A percentile compares a stretch with the other conserved stretches of the same genome.
Evolutionary conservation across 306 rosid species (phyloP).

Genomic region (Cucumis cinereus): DNA sequence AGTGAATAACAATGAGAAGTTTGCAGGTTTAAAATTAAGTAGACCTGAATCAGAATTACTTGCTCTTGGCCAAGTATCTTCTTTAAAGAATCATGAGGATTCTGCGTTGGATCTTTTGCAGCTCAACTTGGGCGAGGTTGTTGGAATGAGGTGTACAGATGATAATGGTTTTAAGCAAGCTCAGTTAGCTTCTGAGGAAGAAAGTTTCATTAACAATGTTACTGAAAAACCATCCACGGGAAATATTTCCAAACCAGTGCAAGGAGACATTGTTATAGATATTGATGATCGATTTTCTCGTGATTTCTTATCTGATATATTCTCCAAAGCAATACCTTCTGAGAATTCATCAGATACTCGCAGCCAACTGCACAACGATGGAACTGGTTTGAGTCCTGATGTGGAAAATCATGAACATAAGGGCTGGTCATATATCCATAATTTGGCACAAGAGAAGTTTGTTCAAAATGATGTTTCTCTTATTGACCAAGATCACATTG

Average conservation of each 20-base stretch:
- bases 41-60: slow-evolving; percentile 23
- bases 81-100: slow-evolving; percentile 30
- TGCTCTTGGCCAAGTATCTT: slow-evolving; percentile 20
- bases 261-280: slow-evolving; percentile 65
- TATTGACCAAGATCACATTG: slow-evolving; percentile 64
- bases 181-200: slow-evolving; percentile 24
- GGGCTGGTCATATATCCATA: slow-evolving; percentile 78
- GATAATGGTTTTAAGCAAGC: slow-evolving; percentile 16
- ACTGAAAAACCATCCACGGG: slow-evolving; percentile 26
- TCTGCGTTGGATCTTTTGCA: slow-evolving; percentile 26
- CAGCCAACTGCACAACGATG: slow-evolving; percentile 56
- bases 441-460: slow-evolving; percentile 68
- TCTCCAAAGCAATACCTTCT: slow-evolving; percentile 66
- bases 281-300: slow-evolving; percentile 84
- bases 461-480: slow-evolving; percentile 50
- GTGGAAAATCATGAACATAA: slow-evolving; percentile 79
- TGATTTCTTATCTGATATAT: slow-evolving; percentile 72
- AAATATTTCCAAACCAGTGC: slow-evolving; percentile 33
- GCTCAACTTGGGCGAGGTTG: slow-evolving; percentile 25
- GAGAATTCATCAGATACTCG: slow-evolving; percentile 37
- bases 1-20: slow-evolving; percentile 20
- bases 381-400: slow-evolving; percentile 62
- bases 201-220: slow-evolving; percentile 21
- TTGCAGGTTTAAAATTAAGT: slow-evolving; percentile 23
- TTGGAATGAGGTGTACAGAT: slow-evolving; percentile 17